phyloP scores from a whole-genome alignment of 2,329 filamentous ascomycete genomes.

The Cyanodermella asteris region DNA sequence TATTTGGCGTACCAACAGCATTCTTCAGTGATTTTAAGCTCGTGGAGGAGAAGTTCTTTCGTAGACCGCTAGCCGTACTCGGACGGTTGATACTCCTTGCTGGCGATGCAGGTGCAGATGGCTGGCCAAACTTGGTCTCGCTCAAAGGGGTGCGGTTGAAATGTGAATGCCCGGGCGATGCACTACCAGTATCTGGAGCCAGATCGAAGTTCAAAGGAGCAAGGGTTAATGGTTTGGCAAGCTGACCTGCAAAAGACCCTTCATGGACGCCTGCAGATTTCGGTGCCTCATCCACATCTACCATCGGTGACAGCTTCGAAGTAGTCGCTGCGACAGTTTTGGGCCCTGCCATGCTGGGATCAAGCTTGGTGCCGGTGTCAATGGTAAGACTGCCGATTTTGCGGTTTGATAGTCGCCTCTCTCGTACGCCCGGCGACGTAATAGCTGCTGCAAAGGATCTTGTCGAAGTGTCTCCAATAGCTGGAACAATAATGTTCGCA shows the following conservation, averaged over 20 bases:
- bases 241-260: not conserved
- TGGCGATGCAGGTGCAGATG: not conserved
- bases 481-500: too few relatives aligned
- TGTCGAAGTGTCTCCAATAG: too few relatives aligned
- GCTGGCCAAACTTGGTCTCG: not conserved
- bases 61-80: slow-evolving; percentile 23
- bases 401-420: slow-evolving; percentile 57
- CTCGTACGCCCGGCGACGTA: slow-evolving; percentile 37
- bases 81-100: slow-evolving; percentile 14
- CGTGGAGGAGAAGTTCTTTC: slow-evolving; percentile 49
- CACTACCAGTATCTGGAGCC: too few relatives aligned
- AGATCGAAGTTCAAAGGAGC: too few relatives aligned
- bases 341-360: slow-evolving; percentile 12
- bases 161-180: too few relatives aligned
- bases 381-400: slow-evolving; percentile 73
- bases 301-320: slow-evolving; percentile 9
- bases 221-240: not conserved
- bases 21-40: slow-evolving; percentile 53
- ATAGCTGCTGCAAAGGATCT: slow-evolving; percentile 16
- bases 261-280: slow-evolving; percentile 3
- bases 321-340: slow-evolving; percentile 10
- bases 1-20: slow-evolving; percentile 38
- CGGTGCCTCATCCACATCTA: slow-evolving; percentile 6
- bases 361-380: slow-evolving; percentile 41
- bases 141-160: too few relatives aligned